These are phyloP conservation scores for Cordyceps sp. DNA, from an alignment of 2,329 filamentous ascomycete species.

Conservation along the genomic window DNA sequence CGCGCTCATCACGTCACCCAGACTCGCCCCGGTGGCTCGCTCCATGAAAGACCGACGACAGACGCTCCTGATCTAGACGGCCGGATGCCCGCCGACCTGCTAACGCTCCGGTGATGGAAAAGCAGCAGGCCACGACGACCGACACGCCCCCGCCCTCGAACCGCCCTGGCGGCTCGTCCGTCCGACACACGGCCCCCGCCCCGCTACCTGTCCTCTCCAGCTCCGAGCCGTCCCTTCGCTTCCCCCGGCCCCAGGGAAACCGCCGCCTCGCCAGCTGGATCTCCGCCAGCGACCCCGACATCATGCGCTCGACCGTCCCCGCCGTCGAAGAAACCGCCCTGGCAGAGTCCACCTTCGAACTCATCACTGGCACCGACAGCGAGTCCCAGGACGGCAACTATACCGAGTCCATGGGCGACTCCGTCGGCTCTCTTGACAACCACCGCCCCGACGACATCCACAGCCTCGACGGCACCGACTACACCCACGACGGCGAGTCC, in stretches of 20 bases:
- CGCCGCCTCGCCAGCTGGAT: conserved; percentile 42
- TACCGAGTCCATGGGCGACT: conserved; percentile 30
- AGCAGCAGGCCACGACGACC: too few relatives aligned
- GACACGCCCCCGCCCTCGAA: conserved; percentile 7
- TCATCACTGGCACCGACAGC: conserved; percentile 35
- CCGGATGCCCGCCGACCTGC: too few relatives aligned
- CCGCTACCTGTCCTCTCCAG: conserved; percentile 11
- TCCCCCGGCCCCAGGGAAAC: conserved; percentile 38
- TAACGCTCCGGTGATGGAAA: too few relatives aligned
- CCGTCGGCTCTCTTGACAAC: conserved; percentile 31
- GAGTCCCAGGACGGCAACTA: conserved; percentile 33
- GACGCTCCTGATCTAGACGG: not conserved
- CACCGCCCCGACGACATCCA: conserved; percentile 33
- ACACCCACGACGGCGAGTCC: conserved; percentile 26
- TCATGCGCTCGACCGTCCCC: conserved; percentile 29
- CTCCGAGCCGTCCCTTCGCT: conserved; percentile 35
- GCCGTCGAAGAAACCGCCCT: conserved; percentile 31
- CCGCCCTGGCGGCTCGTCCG: not conserved
- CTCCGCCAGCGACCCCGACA: conserved; percentile 38
- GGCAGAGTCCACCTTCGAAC: conserved; percentile 39
- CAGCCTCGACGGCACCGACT: conserved; percentile 31
- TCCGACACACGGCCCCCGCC: conserved; percentile 2
- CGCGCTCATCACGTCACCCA: conserved; percentile 1
- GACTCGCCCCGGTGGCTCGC: not conserved
- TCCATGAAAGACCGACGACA: not conserved